Evolutionary conservation across 345 rosid species (phyloP), one percentile per base, ranked within the genome.

Genomic region (Fremontodendron californicum): DNA sequence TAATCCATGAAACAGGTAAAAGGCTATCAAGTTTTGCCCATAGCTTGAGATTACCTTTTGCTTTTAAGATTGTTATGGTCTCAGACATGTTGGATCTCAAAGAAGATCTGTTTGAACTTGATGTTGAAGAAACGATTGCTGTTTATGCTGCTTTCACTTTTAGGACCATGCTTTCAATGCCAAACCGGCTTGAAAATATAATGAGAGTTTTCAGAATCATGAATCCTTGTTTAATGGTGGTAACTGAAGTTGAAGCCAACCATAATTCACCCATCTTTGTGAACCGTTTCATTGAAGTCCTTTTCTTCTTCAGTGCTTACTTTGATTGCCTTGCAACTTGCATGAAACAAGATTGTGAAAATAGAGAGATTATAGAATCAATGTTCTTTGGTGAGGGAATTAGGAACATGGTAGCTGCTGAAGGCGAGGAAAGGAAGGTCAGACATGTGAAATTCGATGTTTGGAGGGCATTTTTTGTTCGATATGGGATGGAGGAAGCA

Each of bases 301-400:
- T 90, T 3, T 84, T 88, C 81, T 88, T 9, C 81, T 55, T 18
- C 21, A 68, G 87, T 35, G 86, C 87, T 3, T 83, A 40, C 52
- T 87, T 87, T 13, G 92, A 87, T 66, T 84, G 86, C 82, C 19
- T 81, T 0, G 86, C 86, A 9, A 40, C 76, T 45, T 89, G 81
- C 29, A 67, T 86, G 89, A 33, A 63, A 18, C 40, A 73, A 16
- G 71, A 83, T 45, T 66, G 74, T 49, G 11, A 55, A 6, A 78
- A 77, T 33, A 79, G 89, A 76, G 55, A n/a, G 74, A 55, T 73
- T 15, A 2, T 71, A 0, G 90, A 86, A 66, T 63, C 61, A 3
- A 8, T 73, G 66, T 78, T 25, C 65, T 80, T 86, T 16, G 51
- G 78, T n/a, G 63, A 82, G 10, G 88, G 76, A 65, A 74, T 84